Base-by-base conservation (phyloP, 2,329 filamentous ascomycete species). In the Colletotrichum sp. region DNA sequence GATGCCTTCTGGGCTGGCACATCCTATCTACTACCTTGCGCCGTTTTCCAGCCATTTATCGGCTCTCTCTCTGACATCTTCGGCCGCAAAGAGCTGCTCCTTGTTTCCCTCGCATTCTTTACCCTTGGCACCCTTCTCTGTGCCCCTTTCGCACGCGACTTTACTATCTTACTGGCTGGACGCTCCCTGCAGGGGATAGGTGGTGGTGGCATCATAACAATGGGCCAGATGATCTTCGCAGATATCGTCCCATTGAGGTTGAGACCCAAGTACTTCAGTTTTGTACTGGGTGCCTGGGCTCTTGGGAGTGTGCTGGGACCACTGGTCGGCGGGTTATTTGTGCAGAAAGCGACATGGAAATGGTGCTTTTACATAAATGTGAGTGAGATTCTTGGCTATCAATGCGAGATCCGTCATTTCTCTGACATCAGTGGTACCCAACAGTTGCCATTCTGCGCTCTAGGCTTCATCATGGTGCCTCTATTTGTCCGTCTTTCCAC, bases 181-280 rank as follows among this genome's bases (percentile, higher is more conserved):
- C 76, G 76, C 8, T 57, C 57, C 8, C 30, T 77, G 7, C 69
- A 77, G 24, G 76, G 76, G 13, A 66, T 77, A 32, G 76, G 76
- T 6, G 76, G 76, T 36, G 76, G 76, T 12, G 76, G 76, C 18
- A 73, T 77, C 60, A 74, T 76, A 34, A 63, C 74, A 1, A 73
- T 77, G 68, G 69, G 64, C 16, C 74, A 69, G 48, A 63, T 77
- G 34, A 76, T 77, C 30, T 68, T 60, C 24, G 62, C 76, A 12
- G 74, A 77, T 12, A 74, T 77, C 15, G 52, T 63, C 16, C 64
- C 71, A 5, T 18, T 73, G 24, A 36, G 65, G 22, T 30, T 44
- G 34, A 15, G 71, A 24, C 64, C 71, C 15, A 73, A 73, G 15
- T 73, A 73, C 22, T 75, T 36, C 48, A 30, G 13, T 22, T 75